Conservation (phyloP, 2,329 filamentous ascomycete species). For the Claviceps citrina region DNA sequence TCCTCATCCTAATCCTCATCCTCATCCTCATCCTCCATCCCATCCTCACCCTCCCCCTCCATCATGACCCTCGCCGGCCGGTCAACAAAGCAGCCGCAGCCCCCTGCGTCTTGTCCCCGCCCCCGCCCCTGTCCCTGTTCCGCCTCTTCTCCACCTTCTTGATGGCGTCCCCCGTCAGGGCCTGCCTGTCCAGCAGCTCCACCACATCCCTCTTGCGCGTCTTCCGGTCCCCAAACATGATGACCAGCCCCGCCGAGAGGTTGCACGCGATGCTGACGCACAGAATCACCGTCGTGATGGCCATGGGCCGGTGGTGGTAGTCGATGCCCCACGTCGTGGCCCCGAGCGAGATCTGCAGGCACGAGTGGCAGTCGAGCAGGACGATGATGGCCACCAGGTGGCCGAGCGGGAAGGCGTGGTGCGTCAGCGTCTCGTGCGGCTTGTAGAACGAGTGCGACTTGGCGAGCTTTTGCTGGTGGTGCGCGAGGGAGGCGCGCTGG, state of each 20-base stretch:
- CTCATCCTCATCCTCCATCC: too few species aligned
- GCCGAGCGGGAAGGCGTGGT: constrained; percentile 61
- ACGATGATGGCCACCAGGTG: constrained; percentile 65
- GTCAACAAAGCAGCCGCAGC: too few species aligned
- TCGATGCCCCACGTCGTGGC: constrained; percentile 65
- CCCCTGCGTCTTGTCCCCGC: neutral
- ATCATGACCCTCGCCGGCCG: too few species aligned
- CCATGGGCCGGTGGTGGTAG: constrained; percentile 52
- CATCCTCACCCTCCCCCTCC: too few species aligned
- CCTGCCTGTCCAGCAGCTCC: constrained; percentile 60
- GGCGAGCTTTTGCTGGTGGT: constrained; percentile 67
- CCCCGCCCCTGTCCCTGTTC: constrained; percentile 3
- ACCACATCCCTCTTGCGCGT: constrained; percentile 78
- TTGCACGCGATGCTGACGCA: constrained; percentile 66
- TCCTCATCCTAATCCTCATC: too few species aligned
- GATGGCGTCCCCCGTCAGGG: constrained; percentile 48
- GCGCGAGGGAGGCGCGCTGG: constrained; percentile 54
- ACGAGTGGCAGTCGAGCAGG: constrained; percentile 62
- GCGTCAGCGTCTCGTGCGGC: constrained; percentile 70
- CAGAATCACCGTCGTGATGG: constrained; percentile 67
- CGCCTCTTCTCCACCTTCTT: constrained; percentile 24
- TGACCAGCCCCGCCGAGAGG: constrained; percentile 59
- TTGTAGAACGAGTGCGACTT: constrained; percentile 83
- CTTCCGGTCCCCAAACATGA: constrained; percentile 58
- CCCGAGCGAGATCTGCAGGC: constrained; percentile 67